Conservation (phyloP, 2,329 filamentous ascomycete species). For the Talaromyces rugulosus region DNA sequence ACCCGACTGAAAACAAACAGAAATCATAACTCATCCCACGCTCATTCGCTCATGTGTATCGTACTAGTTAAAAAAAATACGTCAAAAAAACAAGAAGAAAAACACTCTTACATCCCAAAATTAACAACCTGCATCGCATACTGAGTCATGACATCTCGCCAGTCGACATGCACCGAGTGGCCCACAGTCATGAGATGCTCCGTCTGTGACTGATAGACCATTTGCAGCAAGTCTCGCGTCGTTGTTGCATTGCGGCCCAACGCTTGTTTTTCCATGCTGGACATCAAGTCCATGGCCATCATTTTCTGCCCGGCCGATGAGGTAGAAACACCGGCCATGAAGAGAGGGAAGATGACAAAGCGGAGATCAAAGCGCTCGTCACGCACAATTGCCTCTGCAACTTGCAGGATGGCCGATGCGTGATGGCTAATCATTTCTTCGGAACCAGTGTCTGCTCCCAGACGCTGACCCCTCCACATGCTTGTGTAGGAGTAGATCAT, state of each 20-base stretch:
- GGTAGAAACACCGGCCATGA: slow-evolving; percentile 49
- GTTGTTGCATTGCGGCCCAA: slow-evolving; percentile 47
- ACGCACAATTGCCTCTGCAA: slow-evolving; percentile 39
- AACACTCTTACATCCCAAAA: slow-evolving; percentile 43
- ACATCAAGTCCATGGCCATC: slow-evolving; percentile 47
- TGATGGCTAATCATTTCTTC: slow-evolving; percentile 43
- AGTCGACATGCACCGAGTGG: slow-evolving; percentile 45
- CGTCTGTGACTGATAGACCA: slow-evolving; percentile 47
- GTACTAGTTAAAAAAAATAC: neutral
- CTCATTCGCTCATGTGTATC: neutral
- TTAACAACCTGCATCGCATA: slow-evolving; percentile 47
- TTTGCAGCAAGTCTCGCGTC: slow-evolving; percentile 43
- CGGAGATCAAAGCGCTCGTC: slow-evolving; percentile 38
- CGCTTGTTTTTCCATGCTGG: slow-evolving; percentile 43
- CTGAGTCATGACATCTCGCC: slow-evolving; percentile 46
- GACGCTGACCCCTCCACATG: slow-evolving; percentile 49
- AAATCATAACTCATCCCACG: neutral
- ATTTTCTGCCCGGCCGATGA: slow-evolving; percentile 40
- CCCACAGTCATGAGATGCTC: slow-evolving; percentile 36
- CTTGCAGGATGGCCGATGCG: slow-evolving; percentile 41
- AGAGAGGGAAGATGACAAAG: slow-evolving; percentile 51
- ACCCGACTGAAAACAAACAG: neutral
- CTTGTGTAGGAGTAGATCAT: slow-evolving; percentile 52
- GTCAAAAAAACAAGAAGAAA: neutral
- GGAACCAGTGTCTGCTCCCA: slow-evolving; percentile 34